These are phyloP conservation scores for Chlorella sorokiniana DNA, from an alignment of 139 green algal species.

Conservation along the genomic window DNA sequence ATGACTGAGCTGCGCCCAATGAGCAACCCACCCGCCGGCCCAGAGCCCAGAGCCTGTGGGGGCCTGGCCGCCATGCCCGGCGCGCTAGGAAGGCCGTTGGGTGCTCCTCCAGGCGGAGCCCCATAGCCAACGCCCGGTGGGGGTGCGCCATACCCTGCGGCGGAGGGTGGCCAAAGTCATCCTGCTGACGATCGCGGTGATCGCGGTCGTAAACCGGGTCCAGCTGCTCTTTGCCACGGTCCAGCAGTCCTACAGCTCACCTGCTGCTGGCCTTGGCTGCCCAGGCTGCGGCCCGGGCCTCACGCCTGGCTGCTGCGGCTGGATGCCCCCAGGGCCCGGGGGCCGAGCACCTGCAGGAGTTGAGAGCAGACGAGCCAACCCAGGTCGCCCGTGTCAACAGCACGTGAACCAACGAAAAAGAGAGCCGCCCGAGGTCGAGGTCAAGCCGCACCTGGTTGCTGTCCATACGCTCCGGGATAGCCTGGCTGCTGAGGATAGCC, in stretches of 20 bases:
- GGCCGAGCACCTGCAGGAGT: neutral
- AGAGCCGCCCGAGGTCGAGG: neutral
- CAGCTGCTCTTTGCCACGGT: no score
- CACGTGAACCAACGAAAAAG: neutral
- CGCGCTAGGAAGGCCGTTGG: no score
- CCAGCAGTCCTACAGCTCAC: neutral
- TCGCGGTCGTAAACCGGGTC: neutral
- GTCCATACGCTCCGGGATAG: neutral
- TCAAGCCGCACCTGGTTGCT: neutral
- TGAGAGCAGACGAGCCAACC: neutral
- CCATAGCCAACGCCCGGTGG: neutral
- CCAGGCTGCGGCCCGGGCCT: neutral
- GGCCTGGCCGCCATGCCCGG: neutral
- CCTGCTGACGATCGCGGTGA: neutral
- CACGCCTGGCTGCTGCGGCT: slow-evolving; percentile 14
- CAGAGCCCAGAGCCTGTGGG: neutral
- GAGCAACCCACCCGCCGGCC: no score
- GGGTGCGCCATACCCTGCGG: slow-evolving; percentile 2
- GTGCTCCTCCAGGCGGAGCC: neutral
- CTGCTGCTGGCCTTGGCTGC: neutral
- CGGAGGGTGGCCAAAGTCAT: neutral
- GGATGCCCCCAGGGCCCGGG: slow-evolving; percentile 5
- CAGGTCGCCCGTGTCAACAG: neutral
- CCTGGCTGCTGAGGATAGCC: neutral
- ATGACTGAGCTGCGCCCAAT: no score